Percentiles rank a stretch among this genome's conserved stretches.
These are phyloP conservation scores for Pseudopediastrum boryanum DNA, from an alignment of 139 green algal species.

Conservation along the genomic window DNA sequence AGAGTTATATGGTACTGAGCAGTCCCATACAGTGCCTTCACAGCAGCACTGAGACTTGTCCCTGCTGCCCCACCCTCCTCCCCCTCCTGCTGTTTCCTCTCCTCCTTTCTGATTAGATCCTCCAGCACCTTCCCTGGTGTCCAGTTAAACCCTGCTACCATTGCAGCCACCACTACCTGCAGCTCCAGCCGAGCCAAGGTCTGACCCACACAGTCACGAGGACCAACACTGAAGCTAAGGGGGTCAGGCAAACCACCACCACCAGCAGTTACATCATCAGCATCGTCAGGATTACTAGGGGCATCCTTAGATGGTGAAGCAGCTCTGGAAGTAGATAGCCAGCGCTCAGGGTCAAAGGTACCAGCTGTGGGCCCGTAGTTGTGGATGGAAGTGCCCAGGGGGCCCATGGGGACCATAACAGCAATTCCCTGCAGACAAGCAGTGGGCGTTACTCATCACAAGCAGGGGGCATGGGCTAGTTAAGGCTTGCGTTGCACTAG, in stretches of 20 bases:
- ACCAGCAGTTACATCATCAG: not conserved
- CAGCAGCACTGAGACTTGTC: not conserved
- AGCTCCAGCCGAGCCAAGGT: not conserved
- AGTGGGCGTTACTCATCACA: no score
- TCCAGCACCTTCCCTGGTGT: not conserved
- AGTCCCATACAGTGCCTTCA: not conserved
- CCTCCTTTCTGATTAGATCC: not conserved
- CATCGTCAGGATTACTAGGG: no score
- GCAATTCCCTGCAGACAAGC: not conserved
- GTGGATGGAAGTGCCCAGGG: not conserved
- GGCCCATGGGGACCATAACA: not conserved
- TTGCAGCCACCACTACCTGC: not conserved
- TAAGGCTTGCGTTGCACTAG: no score
- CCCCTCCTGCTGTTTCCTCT: not conserved
- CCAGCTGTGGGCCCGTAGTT: not conserved
- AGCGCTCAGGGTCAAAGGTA: not conserved
- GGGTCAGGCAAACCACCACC: not conserved
- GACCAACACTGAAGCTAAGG: not conserved
- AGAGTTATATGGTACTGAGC: constrained; percentile 5
- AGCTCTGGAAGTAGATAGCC: not conserved
- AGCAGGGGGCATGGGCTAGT: no score
- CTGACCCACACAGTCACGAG: constrained; percentile 4
- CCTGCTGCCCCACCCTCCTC: not conserved
- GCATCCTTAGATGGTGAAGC: no score
- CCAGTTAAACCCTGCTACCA: not conserved